Conservation (phyloP, 257 asterid genomes). For the Solanum tarijense region DNA sequence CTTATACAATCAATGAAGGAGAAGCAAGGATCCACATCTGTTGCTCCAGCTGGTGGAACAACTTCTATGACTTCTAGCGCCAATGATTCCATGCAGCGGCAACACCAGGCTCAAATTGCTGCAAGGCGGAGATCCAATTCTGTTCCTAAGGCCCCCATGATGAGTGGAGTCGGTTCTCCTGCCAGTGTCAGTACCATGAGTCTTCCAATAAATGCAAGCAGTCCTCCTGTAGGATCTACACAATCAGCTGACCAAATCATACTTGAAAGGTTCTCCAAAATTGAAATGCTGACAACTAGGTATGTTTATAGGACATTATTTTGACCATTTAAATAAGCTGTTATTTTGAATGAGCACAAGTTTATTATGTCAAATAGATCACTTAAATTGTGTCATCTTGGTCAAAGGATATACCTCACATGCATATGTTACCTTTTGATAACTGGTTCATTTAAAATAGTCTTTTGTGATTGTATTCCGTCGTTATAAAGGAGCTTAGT, state of each 20-base stretch:
- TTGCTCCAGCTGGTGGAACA: conserved; percentile 45
- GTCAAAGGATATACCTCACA: not conserved
- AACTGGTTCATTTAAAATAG: not conserved
- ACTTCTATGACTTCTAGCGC: conserved; percentile 59
- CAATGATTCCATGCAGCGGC: conserved; percentile 74
- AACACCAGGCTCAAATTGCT: conserved; percentile 62
- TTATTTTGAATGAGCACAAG: not conserved
- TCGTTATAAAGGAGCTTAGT: not conserved
- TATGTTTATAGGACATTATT: conserved; percentile 16
- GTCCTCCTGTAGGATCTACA: conserved; percentile 72
- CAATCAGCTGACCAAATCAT: conserved; percentile 52
- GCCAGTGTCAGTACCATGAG: conserved; percentile 77
- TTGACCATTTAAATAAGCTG: not conserved
- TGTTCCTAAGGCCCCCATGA: conserved; percentile 56
- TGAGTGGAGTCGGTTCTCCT: conserved; percentile 89
- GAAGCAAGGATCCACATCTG: conserved; percentile 59
- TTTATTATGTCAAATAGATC: not conserved
- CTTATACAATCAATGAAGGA: conserved; percentile 62
- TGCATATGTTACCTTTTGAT: not conserved
- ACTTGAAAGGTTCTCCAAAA: conserved; percentile 78
- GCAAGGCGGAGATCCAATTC: conserved; percentile 77
- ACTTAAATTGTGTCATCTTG: not conserved
- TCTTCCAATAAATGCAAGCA: conserved; percentile 53
- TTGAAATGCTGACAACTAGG: conserved; percentile 66
- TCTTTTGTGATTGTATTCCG: not conserved